Percentiles rank a stretch among this genome's conserved stretches.
These are phyloP conservation scores for Pascua guehoae DNA, from an alignment of 1,284 basidiomycete genomes.

Conservation along the genomic window DNA sequence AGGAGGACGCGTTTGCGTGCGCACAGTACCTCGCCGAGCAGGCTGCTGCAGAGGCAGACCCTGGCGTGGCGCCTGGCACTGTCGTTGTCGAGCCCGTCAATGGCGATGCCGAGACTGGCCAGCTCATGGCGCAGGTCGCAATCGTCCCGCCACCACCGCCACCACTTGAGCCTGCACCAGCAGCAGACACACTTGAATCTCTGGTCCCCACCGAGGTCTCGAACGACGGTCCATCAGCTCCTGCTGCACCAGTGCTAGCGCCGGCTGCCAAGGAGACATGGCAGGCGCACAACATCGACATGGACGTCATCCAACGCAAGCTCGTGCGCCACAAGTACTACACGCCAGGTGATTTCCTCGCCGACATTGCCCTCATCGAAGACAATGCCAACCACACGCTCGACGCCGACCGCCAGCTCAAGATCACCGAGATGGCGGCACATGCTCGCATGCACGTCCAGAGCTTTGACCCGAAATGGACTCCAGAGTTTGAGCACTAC, in stretches of 20 bases:
- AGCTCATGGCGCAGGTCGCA: neutral
- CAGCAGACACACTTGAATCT: neutral
- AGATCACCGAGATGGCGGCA: constrained; percentile 85
- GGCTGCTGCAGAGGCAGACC: constrained; percentile 11
- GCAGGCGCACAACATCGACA: constrained; percentile 68
- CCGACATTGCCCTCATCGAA: constrained; percentile 83
- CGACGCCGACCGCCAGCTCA: constrained; percentile 72
- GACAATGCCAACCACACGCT: constrained; percentile 71
- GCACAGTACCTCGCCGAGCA: constrained; percentile 17
- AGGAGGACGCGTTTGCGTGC: constrained; percentile 26
- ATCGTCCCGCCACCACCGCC: neutral
- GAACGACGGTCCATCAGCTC: neutral
- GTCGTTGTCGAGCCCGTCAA: constrained; percentile 1
- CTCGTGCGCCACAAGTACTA: constrained; percentile 84
- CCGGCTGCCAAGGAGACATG: constrained; percentile 17
- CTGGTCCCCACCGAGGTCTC: too few relatives aligned
- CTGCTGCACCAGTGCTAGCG: neutral
- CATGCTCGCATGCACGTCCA: constrained; percentile 77
- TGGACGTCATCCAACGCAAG: constrained; percentile 84
- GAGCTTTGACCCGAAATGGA: constrained; percentile 80
- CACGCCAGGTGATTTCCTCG: constrained; percentile 80
- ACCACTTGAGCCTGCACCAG: neutral
- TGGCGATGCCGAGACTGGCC: neutral
- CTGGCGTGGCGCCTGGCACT: neutral
- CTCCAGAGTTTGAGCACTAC: constrained; percentile 83